Conservation (phyloP, 108 stramenopile genomes). For the Nitzschia sp. region DNA sequence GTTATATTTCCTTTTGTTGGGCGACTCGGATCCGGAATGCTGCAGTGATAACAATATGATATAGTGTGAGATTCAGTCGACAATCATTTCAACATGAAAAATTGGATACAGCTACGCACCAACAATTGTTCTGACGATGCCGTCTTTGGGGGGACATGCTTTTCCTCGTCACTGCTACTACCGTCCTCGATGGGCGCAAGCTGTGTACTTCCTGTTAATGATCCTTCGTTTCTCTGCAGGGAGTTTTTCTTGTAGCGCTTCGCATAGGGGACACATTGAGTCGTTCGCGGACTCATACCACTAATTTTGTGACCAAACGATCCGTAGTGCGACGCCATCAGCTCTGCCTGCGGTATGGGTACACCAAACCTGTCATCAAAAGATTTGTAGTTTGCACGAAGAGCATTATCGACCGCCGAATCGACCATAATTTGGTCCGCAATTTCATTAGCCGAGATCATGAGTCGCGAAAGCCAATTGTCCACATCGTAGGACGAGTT, state of each 20-base stretch:
- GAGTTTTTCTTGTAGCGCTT: background rate
- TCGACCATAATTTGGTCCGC: constrained; percentile 54
- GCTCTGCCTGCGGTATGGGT: constrained; percentile 42
- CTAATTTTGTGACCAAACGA: constrained; percentile 30
- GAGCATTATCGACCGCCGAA: constrained; percentile 49
- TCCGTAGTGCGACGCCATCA: constrained; percentile 52
- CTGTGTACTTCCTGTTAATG: background rate
- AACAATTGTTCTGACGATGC: constrained; percentile 12
- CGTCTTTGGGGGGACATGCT: background rate
- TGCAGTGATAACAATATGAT: no score
- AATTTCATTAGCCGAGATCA: constrained; percentile 36
- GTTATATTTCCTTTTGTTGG: background rate
- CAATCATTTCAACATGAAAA: background rate
- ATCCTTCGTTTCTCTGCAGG: background rate
- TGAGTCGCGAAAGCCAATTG: constrained; percentile 49
- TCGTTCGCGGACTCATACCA: constrained; percentile 20
- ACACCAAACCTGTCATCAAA: constrained; percentile 18
- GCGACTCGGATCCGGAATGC: background rate
- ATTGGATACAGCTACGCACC: background rate
- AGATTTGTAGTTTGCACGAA: constrained; percentile 28
- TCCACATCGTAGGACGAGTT: constrained; percentile 41
- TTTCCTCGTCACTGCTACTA: background rate
- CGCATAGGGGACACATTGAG: constrained; percentile 12
- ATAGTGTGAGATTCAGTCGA: no score
- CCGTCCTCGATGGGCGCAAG: background rate